Percentiles rank a stretch among this genome's conserved stretches.
Conservation (phyloP, 768 basidiomycete genomes). For the Hortiboletus campestris region DNA sequence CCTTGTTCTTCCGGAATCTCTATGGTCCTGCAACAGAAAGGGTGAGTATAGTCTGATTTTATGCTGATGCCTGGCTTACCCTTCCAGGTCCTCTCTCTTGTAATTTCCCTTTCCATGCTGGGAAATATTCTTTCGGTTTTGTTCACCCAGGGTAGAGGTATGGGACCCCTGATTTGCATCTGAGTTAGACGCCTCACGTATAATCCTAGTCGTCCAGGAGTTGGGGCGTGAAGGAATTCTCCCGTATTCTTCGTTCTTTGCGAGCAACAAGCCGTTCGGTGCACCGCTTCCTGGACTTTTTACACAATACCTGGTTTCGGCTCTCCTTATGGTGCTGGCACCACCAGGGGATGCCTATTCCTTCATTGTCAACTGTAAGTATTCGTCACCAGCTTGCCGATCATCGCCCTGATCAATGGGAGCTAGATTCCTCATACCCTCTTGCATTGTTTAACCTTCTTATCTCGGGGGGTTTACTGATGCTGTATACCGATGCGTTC, state of each 20-base stretch:
- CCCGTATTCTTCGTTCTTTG: constrained; percentile 64
- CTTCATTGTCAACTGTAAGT: constrained; percentile 64
- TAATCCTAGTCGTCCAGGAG: constrained; percentile 60
- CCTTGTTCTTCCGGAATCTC: constrained; percentile 72
- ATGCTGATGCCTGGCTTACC: background rate
- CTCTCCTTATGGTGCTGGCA: constrained; percentile 49
- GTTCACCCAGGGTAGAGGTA: constrained; percentile 68
- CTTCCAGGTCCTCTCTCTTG: constrained; percentile 52
- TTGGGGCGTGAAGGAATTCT: constrained; percentile 70
- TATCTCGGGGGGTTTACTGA: constrained; percentile 59
- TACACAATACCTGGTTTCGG: constrained; percentile 59
- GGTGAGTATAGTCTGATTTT: constrained; percentile 33
- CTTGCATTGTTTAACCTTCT: constrained; percentile 55
- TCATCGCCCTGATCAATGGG: background rate
- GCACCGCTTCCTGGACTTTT: constrained; percentile 65
- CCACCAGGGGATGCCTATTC: constrained; percentile 76
- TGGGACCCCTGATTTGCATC: constrained; percentile 6
- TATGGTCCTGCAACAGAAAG: constrained; percentile 62
- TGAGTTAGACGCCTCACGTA: constrained; percentile 2
- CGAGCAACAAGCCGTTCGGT: constrained; percentile 68
- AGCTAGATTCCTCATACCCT: constrained; percentile 57
- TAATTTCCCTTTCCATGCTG: constrained; percentile 63
- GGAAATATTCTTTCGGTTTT: constrained; percentile 64
- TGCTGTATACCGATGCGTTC: constrained; percentile 51
- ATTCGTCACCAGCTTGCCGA: background rate